Percentiles rank a stretch among this genome's conserved stretches.
phyloP scores from a whole-genome alignment of 768 basidiomycete genomes.

The Collybiopsis confluens region DNA sequence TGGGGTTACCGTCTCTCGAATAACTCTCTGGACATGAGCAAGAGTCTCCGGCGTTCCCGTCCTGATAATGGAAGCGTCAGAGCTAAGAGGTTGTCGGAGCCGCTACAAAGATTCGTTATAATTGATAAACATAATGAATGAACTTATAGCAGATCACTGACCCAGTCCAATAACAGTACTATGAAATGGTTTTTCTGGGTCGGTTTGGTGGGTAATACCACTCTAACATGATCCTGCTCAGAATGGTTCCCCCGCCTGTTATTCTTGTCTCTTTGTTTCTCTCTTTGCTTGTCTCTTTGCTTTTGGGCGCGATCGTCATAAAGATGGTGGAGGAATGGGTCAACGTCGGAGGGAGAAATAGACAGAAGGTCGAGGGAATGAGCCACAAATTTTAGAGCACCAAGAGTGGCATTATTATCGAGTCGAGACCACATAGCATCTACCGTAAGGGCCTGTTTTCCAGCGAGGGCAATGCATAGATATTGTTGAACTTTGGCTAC shows the following conservation, averaged over 20 bases:
- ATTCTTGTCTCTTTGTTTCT: too few relatives aligned
- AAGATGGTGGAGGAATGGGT: not conserved
- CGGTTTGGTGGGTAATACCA: not conserved
- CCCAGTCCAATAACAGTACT: slow-evolving; percentile 2
- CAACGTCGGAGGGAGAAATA: not conserved
- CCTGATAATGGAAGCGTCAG: not conserved
- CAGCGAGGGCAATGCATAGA: not conserved
- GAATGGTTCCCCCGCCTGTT: too few relatives aligned
- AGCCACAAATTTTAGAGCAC: not conserved
- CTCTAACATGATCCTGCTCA: not conserved
- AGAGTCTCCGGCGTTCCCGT: slow-evolving; percentile 6
- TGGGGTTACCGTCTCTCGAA: slow-evolving; percentile 17
- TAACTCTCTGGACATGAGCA: slow-evolving; percentile 19
- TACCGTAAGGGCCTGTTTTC: not conserved
- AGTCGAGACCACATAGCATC: not conserved
- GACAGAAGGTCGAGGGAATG: not conserved
- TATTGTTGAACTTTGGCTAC: slow-evolving; percentile 1
- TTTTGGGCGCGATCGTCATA: not conserved
- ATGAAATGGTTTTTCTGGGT: slow-evolving; percentile 5
- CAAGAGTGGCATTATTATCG: not conserved
- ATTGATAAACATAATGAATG: not conserved
- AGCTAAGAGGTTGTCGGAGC: not conserved
- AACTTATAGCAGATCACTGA: not conserved
- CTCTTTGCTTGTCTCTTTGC: too few relatives aligned
- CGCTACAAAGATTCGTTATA: not conserved